Evolutionary conservation across 2,329 filamentous ascomycete genomes (phyloP).

Genomic region (Apiospora malaysiana): DNA sequence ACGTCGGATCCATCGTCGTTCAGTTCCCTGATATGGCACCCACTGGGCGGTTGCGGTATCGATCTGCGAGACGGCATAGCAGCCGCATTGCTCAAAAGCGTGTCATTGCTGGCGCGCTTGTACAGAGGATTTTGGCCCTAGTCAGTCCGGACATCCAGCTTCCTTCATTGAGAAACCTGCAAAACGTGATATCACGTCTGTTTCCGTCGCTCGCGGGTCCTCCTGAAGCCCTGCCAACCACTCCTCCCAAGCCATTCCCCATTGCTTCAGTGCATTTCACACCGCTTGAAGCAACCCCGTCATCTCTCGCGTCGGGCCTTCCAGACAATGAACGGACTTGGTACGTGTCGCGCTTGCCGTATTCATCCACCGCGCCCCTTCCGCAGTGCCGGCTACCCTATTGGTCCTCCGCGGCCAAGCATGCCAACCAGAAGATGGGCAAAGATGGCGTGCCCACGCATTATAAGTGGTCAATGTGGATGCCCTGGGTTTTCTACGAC

Average conservation of each 20-base stretch:
- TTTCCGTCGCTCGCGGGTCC: conserved; percentile 51
- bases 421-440: conserved; percentile 23
- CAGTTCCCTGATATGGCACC: conserved; percentile 48
- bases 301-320: conserved; percentile 20
- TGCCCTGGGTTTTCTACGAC: conserved; percentile 56
- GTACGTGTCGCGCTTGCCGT: conserved; percentile 55
- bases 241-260: conserved; percentile 52
- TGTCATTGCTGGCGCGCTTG: conserved; percentile 50
- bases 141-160: conserved; percentile 56
- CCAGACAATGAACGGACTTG: conserved; percentile 39
- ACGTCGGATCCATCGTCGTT: conserved; percentile 53
- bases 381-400: conserved; percentile 35
- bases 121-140: conserved; percentile 55
- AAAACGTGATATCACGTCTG: conserved; percentile 52
- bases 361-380: conserved; percentile 46
- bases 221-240: conserved; percentile 19
- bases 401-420: conserved; percentile 16
- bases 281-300: conserved; percentile 39
- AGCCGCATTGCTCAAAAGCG: conserved; percentile 45
- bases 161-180: conserved; percentile 50
- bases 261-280: conserved; percentile 55
- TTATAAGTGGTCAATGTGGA: conserved; percentile 36
- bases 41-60: conserved; percentile 29
- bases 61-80: conserved; percentile 30
- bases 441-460: neutral